Conservation (phyloP, 768 basidiomycete genomes). For the Naganishia onofrii region DNA sequence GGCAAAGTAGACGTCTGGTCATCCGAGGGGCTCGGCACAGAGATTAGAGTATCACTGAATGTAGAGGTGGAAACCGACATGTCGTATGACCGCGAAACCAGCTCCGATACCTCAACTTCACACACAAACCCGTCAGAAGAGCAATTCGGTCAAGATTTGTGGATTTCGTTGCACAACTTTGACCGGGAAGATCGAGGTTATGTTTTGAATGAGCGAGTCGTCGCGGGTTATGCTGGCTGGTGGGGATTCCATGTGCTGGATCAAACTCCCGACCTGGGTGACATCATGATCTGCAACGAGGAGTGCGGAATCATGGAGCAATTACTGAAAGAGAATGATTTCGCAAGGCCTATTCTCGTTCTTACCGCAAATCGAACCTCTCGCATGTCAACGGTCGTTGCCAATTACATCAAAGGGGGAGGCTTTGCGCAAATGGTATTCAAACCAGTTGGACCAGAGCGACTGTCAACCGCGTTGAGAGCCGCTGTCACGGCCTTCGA, state of each 20-base stretch:
- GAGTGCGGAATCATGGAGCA: conserved; percentile 62
- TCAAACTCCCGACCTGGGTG: conserved; percentile 57
- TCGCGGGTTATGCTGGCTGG: conserved; percentile 67
- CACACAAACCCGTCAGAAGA: conserved; percentile 42
- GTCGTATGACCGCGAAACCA: conserved; percentile 35
- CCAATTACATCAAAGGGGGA: conserved; percentile 72
- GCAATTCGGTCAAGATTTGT: conserved; percentile 38
- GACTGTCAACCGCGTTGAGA: conserved; percentile 66
- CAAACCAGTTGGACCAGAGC: conserved; percentile 83
- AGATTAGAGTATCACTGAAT: conserved; percentile 79
- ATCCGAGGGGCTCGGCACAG: conserved; percentile 82
- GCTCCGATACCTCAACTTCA: conserved; percentile 44
- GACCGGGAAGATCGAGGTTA: conserved; percentile 64
- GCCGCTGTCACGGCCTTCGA: conserved; percentile 60
- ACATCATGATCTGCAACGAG: conserved; percentile 80
- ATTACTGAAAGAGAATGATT: conserved; percentile 63
- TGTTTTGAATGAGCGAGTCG: conserved; percentile 63
- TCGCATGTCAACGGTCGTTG: conserved; percentile 59
- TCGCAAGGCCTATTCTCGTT: conserved; percentile 67
- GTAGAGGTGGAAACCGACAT: conserved; percentile 62
- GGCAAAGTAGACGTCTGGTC: conserved; percentile 94
- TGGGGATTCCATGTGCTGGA: conserved; percentile 66
- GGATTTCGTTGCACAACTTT: conserved; percentile 72
- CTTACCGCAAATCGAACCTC: conserved; percentile 64
- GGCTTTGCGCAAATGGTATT: conserved; percentile 84